Percentiles rank a stretch among this genome's conserved stretches.
Conservation (phyloP, 495 filamentous ascomycete species). For the Symbiotaphrina buchneri region DNA sequence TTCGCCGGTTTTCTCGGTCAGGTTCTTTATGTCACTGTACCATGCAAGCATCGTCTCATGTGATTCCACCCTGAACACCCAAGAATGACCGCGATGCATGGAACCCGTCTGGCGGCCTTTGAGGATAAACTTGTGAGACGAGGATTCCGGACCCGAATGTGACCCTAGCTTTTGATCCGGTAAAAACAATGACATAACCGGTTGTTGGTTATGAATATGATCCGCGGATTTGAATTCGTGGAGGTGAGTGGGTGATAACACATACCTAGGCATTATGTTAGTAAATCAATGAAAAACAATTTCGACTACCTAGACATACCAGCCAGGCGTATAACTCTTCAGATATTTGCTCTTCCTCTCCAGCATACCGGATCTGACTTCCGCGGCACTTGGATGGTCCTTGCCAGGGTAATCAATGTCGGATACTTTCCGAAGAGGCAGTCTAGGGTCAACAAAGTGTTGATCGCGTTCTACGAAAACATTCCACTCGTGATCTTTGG, state of each 20-base stretch:
- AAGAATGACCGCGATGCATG: conserved; percentile 88
- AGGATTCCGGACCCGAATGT: conserved; percentile 60
- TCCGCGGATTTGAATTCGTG: conserved; percentile 95
- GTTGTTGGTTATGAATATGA: conserved; percentile 41
- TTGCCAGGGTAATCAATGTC: conserved; percentile 88
- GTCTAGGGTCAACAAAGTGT: conserved; percentile 66
- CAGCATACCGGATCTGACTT: conserved; percentile 72
- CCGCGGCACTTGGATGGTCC: conserved; percentile 66
- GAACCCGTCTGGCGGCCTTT: conserved; percentile 85
- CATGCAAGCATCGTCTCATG: conserved; percentile 94
- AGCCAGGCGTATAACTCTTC: conserved; percentile 93
- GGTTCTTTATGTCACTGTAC: conserved; percentile 76
- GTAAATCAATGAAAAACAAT: conserved; percentile 3
- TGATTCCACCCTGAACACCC: conserved; percentile 91
- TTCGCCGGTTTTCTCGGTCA: conserved; percentile 76
- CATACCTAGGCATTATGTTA: conserved; percentile 42
- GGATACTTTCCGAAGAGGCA: conserved; percentile 56
- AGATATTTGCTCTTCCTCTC: conserved; percentile 98
- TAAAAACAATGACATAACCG: conserved; percentile 89
- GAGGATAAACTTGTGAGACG: conserved; percentile 94
- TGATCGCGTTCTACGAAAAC: conserved; percentile 63
- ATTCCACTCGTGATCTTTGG: conserved; percentile 81
- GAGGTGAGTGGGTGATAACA: conserved; percentile 84
- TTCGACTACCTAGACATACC: conserved; percentile 29
- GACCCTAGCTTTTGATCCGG: conserved; percentile 90